These are phyloP conservation scores for Clonostachys byssicola DNA, from an alignment of 2,329 filamentous ascomycete species.

Conservation along the genomic window DNA sequence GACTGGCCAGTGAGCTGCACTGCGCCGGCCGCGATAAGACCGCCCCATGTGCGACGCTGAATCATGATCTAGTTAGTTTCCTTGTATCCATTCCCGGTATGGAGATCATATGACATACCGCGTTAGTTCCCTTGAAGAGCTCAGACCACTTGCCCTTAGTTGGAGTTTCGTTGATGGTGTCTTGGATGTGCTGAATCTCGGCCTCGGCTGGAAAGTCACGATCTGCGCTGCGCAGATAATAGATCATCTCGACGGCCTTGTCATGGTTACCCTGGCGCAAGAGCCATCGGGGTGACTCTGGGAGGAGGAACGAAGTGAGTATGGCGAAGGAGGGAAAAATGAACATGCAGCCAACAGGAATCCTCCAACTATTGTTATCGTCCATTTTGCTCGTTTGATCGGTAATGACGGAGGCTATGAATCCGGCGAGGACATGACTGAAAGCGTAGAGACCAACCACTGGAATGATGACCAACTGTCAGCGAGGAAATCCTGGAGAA, in stretches of 20 bases:
- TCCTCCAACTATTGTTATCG: conserved; percentile 9
- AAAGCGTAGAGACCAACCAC: conserved; percentile 10
- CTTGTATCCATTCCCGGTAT: conserved; percentile 8
- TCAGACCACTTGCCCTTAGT: conserved; percentile 3
- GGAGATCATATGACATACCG: conserved; percentile 3
- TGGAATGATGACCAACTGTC: neutral
- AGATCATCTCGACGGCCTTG: conserved; percentile 5
- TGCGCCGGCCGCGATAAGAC: neutral
- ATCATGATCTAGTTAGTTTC: neutral
- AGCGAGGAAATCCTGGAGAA: neutral
- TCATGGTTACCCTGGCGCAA: conserved; percentile 8
- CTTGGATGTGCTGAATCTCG: conserved; percentile 7
- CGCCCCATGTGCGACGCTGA: neutral
- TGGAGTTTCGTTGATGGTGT: conserved; percentile 9
- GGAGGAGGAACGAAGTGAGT: conserved; percentile 9
- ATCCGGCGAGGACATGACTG: conserved; percentile 10
- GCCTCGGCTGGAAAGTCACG: conserved; percentile 8
- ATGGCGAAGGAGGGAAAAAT: conserved; percentile 8
- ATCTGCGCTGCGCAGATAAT: conserved; percentile 5
- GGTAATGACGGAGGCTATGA: conserved; percentile 10
- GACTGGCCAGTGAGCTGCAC: conserved; percentile 12
- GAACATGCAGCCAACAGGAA: conserved; percentile 9
- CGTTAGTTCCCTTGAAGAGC: conserved; percentile 5
- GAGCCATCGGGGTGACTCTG: conserved; percentile 17
- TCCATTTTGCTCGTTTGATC: conserved; percentile 10